phyloP scores from a whole-genome alignment of 176 grass and related monocot genomes.

The Aegilops tauschii region DNA sequence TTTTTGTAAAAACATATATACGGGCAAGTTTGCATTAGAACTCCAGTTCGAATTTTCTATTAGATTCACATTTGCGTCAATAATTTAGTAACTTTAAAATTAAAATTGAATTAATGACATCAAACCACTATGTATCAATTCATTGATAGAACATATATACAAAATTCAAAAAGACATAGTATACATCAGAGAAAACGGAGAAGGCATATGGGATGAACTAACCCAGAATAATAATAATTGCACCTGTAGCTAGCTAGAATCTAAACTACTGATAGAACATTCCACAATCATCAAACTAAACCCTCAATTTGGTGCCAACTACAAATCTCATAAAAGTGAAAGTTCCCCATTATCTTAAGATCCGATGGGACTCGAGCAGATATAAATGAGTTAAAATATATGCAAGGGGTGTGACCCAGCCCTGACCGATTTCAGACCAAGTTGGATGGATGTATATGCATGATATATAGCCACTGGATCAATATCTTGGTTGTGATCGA shows the following conservation, averaged over 20 bases:
- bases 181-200: background rate
- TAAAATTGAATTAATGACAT: background rate
- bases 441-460: conserved; percentile 39
- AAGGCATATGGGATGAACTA: background rate
- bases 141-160: background rate
- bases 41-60: background rate
- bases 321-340: conserved; percentile 40
- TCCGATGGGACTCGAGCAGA: conserved; percentile 17
- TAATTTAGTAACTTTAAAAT: background rate
- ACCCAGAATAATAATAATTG: conserved; percentile 23
- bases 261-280: conserved; percentile 37
- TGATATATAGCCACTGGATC: conserved; percentile 16
- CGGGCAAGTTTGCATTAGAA: background rate
- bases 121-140: background rate
- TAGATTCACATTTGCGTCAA: background rate
- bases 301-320: conserved; percentile 24
- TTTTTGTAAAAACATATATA: background rate
- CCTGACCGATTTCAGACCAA: conserved; percentile 37
- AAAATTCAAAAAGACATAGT: background rate
- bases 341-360: conserved; percentile 27
- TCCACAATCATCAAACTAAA: conserved; percentile 33
- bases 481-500: conserved; percentile 48
- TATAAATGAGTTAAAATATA: conserved; percentile 16
- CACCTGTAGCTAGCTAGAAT: conserved; percentile 20
- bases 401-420: conserved; percentile 26